A percentile compares a stretch with the other conserved stretches of the same genome.
Evolutionary conservation across 495 filamentous ascomycete genomes (phyloP).

Genomic region (Podospora anserina): DNA sequence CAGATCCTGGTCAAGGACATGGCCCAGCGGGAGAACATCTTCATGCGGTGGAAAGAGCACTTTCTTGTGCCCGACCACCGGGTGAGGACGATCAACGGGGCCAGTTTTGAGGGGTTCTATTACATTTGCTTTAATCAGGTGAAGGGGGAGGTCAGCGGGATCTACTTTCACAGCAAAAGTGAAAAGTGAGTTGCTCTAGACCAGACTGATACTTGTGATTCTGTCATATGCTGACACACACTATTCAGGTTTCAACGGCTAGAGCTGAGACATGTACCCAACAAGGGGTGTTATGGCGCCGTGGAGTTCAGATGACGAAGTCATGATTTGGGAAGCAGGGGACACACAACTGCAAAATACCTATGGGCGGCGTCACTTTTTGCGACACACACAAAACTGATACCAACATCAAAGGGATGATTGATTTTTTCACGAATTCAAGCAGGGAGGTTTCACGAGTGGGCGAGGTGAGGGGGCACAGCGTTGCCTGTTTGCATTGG

Average conservation of each 20-base stretch:
- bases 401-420: not conserved
- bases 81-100: conserved; percentile 82
- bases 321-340: not conserved
- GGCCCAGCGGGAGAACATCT: conserved; percentile 83
- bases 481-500: not conserved
- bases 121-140: conserved; percentile 99
- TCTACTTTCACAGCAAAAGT: conserved; percentile 97
- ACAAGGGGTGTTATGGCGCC: conserved; percentile 79
- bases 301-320: conserved; percentile 82
- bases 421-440: not conserved
- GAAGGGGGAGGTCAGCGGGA: conserved; percentile 77
- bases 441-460: not conserved
- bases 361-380: not conserved
- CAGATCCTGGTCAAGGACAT: conserved; percentile 59
- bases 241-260: conserved; percentile 78
- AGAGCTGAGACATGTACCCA: conserved; percentile 80
- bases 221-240: conserved; percentile 5
- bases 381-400: not conserved
- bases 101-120: conserved; percentile 98
- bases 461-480: not conserved
- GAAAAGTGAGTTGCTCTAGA: conserved; percentile 66
- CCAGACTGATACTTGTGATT: not conserved
- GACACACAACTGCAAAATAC: not conserved
- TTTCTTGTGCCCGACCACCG: conserved; percentile 96
- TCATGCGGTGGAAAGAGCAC: conserved; percentile 99